Base-by-base conservation (phyloP, 1,139 yeast genomes). In the Eremothecium cymbalariae region DNA sequence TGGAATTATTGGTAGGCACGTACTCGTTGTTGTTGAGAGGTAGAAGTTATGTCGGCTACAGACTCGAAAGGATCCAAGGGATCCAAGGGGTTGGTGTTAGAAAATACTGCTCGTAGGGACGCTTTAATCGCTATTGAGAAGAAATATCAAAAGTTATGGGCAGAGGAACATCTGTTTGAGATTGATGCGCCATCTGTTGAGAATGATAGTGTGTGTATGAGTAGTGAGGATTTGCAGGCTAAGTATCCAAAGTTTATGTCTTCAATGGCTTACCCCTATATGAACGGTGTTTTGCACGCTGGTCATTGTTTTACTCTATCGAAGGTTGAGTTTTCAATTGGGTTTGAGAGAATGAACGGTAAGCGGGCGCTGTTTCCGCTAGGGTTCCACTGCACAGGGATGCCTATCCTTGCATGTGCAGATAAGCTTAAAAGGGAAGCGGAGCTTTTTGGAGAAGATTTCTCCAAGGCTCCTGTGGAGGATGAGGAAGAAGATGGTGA, bases 341-440 rank as follows among this genome's bases (percentile, higher is more conserved):
- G 98, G 38, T 93, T 81, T 56, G 95, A 90, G 64, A 77, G 97
- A 63, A 82, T 93, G 90, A 71, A 73, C 54, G 97, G 97, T 46
- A 85, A 82, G 63, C 74, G 82, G 51, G 95, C 96, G 22, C 67
- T 90, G 44, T 90, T 85, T 65, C 98, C 99, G 34, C 71, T 93
- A 42, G 99, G 98, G 36, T 90, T 90, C 78, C 99, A 90, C 64
- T 93, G 98, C 72, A 90, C 98, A 28, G 99, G 99, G 69, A 82
- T 90, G 96, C 98, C 99, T 39, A 93, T 90, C 60, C 81, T 77
- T 66, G 90, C 98, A 12, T 74, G 95, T 54, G 98, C 99, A 32
- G 99, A 90, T 64, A 90, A 90, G 64, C 73, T 93, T 53, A 75
- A 77, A 55, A 76, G 98, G 61, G 98, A 90, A 68, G 70, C 88